These are phyloP conservation scores for Beauveria sp. DNA, from an alignment of 2,329 filamentous ascomycete genomes.

Conservation along the genomic window DNA sequence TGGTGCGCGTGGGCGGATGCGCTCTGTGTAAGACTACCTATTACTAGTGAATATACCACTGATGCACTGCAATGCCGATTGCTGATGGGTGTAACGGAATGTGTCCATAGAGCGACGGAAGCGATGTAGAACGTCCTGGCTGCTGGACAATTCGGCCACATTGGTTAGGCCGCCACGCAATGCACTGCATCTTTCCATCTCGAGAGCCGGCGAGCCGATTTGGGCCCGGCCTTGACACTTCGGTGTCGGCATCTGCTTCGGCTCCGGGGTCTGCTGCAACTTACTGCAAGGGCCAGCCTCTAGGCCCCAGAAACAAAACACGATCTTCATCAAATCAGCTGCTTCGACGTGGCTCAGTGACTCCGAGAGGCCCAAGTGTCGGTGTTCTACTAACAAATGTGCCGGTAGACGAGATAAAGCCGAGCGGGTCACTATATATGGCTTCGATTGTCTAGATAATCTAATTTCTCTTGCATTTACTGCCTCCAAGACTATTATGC, in stretches of 20 bases:
- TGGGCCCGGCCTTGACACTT: background rate
- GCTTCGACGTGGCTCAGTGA: no score
- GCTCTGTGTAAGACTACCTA: conserved; percentile 8
- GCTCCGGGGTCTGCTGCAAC: background rate
- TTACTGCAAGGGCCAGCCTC: no score
- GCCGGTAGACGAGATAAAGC: no score
- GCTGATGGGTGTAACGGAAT: background rate
- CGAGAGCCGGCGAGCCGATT: background rate
- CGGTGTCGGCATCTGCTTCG: background rate
- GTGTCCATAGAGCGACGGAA: background rate
- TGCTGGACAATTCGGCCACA: background rate
- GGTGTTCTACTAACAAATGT: no score
- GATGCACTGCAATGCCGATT: background rate
- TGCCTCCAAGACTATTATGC: no score
- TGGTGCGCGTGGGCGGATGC: background rate
- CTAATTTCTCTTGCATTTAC: no score
- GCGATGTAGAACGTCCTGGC: background rate
- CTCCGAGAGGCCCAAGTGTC: no score
- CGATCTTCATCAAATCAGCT: no score
- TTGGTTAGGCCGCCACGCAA: background rate
- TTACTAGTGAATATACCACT: conserved; percentile 8
- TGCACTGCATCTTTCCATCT: background rate
- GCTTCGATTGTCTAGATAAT: no score
- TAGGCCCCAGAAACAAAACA: no score
- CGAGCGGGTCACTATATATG: no score